phyloP scores from a whole-genome alignment of 768 basidiomycete genomes.

The Imleria badia region DNA sequence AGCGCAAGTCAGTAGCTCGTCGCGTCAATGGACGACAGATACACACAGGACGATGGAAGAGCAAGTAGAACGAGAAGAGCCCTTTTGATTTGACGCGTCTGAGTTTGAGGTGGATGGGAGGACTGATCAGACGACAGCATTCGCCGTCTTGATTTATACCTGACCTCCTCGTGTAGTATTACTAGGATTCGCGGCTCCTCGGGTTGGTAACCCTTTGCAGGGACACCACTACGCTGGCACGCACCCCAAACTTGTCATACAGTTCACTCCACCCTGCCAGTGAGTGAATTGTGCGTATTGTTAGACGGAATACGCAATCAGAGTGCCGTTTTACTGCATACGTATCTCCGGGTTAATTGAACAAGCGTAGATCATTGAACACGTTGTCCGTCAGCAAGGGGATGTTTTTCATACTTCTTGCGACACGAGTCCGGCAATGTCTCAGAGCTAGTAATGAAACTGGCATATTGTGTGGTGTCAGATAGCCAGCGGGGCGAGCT shows the following conservation, averaged over 20 bases:
- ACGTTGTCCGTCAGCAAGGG: constrained; percentile 7
- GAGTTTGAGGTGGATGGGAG: neutral
- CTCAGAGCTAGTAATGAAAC: neutral
- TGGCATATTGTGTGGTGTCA: neutral
- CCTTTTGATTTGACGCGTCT: neutral
- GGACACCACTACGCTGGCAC: neutral
- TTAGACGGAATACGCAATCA: neutral
- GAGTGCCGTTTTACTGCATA: neutral
- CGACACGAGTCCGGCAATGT: neutral
- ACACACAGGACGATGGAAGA: constrained; percentile 6
- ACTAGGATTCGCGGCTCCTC: neutral
- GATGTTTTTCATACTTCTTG: neutral
- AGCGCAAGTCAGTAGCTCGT: neutral
- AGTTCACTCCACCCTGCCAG: neutral
- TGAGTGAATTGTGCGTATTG: constrained; percentile 1
- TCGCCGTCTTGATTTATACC: constrained; percentile 15
- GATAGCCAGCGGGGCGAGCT: neutral
- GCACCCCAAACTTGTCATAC: neutral
- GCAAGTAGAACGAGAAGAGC: neutral
- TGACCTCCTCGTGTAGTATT: neutral
- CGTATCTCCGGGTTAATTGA: neutral
- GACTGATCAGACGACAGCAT: neutral
- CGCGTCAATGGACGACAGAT: neutral
- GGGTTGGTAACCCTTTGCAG: neutral
- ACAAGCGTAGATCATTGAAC: constrained; percentile 3